Conservation (phyloP, 2,329 filamentous ascomycete genomes). For the Hortaea werneckii region DNA sequence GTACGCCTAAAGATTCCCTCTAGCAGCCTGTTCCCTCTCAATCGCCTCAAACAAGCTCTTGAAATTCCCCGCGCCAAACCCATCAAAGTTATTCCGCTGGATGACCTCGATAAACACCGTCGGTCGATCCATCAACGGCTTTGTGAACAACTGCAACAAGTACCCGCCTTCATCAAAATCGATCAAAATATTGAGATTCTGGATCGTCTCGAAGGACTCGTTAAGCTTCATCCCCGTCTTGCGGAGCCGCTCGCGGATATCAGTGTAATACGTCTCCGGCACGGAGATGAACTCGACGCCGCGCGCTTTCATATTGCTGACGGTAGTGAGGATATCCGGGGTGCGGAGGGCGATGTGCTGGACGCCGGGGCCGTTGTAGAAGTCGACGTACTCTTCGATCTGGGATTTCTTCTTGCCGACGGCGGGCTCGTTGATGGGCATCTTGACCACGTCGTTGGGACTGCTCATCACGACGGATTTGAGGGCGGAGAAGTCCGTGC, state of each 20-base stretch:
- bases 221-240: conserved; percentile 50
- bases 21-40: conserved; percentile 77
- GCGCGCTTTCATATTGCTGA: conserved; percentile 68
- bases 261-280: conserved; percentile 73
- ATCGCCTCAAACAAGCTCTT: conserved; percentile 93
- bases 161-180: conserved; percentile 94
- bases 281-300: conserved; percentile 91
- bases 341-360: conserved; percentile 90
- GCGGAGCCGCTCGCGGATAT: conserved; percentile 64
- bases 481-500: conserved; percentile 82
- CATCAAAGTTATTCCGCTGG: conserved; percentile 79
- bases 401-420: conserved; percentile 82
- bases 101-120: conserved; percentile 97
- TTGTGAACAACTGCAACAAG: conserved; percentile 52
- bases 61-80: conserved; percentile 92
- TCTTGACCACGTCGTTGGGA: conserved; percentile 76
- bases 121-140: conserved; percentile 83
- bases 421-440: conserved; percentile 97
- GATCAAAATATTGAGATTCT: conserved; percentile 76
- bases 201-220: conserved; percentile 69
- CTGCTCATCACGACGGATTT: conserved; percentile 86
- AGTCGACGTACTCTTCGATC: conserved; percentile 80
- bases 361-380: conserved; percentile 80
- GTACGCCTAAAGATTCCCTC: conserved; percentile 60
- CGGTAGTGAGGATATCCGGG: conserved; percentile 64